phyloP scores from a whole-genome alignment of 2,329 filamentous ascomycete species.

The Sarocladiaceae sp. region DNA sequence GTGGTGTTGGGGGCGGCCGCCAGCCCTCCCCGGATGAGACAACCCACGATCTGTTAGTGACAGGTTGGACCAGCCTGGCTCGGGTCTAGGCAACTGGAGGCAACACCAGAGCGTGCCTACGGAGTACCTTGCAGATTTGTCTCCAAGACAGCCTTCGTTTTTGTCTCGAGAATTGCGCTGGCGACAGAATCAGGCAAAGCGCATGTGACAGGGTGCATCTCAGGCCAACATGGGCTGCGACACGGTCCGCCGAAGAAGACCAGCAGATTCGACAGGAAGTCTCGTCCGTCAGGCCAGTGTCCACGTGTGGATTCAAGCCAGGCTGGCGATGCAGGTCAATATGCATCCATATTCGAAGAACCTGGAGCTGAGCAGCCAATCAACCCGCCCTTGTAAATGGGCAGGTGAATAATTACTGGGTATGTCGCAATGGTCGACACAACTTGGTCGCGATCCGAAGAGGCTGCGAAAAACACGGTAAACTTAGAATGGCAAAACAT shows the following conservation, averaged over 20 bases:
- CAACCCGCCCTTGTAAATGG: no score
- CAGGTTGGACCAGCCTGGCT: background rate
- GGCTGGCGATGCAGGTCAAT: no score
- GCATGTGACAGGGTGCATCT: background rate
- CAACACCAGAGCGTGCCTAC: background rate
- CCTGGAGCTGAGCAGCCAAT: no score
- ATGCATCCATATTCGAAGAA: no score
- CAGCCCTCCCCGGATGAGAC: background rate
- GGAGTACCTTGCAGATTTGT: background rate
- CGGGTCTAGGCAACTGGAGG: background rate
- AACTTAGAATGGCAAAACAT: background rate
- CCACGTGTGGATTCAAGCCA: no score
- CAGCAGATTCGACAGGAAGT: no score
- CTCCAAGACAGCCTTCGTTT: background rate
- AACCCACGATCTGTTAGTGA: no score
- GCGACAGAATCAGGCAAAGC: background rate
- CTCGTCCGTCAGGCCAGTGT: no score
- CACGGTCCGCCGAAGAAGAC: no score
- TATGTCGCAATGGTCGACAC: background rate
- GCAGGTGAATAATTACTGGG: no score
- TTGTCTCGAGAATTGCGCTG: no score
- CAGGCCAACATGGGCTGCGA: no score
- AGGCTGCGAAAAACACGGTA: background rate
- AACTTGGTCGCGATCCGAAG: background rate
- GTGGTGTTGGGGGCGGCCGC: background rate